Evolutionary conservation across 352 stramenopile genomes (phyloP).

Genomic region (Aphanomyces euteiches): DNA sequence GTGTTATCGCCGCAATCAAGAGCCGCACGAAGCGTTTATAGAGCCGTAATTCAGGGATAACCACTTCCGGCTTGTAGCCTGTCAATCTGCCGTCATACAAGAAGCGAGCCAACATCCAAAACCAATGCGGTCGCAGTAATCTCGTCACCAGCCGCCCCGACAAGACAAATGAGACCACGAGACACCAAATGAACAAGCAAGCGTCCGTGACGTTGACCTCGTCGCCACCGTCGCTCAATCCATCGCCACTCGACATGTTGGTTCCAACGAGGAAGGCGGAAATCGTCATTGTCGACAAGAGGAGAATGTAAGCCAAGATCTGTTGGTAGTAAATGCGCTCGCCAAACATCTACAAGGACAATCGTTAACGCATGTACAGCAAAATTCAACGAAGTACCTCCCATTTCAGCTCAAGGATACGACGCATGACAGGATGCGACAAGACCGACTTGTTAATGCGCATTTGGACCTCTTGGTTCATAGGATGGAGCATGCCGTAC

Average conservation of each 20-base stretch:
- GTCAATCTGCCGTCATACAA: neutral
- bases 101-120: neutral
- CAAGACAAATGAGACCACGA: neutral
- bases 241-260: too few relatives aligned
- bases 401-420: conserved; percentile 16
- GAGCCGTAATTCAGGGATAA: neutral
- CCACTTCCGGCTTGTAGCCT: neutral
- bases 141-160: neutral
- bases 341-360: conserved; percentile 7
- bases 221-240: neutral
- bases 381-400: neutral
- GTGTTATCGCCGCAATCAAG: neutral
- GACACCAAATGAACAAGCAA: neutral
- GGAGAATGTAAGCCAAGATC: conserved; percentile 3
- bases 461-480: neutral
- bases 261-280: conserved; percentile 1
- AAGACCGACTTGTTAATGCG: conserved; percentile 4
- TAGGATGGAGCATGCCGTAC: conserved; percentile 9
- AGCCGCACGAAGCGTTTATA: neutral
- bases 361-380: neutral
- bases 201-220: neutral
- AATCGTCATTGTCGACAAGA: conserved; percentile 10
- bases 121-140: neutral
- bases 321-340: conserved; percentile 19
- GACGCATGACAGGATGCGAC: conserved; percentile 9